Conservation (phyloP, 1,139 yeast genomes). For the Schwanniomyces etchellsii region DNA sequence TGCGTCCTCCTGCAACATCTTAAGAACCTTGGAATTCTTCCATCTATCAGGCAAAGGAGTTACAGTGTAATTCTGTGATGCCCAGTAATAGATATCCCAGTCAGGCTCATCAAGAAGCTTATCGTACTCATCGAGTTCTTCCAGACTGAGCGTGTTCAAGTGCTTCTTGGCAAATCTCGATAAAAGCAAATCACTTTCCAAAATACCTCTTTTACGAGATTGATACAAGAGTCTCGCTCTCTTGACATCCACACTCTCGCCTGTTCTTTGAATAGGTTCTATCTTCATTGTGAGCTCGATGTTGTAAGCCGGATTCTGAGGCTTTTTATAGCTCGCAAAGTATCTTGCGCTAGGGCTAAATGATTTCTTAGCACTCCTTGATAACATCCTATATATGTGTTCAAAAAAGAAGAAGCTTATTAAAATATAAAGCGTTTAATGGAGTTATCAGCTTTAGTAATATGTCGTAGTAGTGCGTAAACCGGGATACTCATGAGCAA, state of each 20-base stretch:
- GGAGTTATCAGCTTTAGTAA: too few relatives aligned
- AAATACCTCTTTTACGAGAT: slow-evolving; percentile 90
- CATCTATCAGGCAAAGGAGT: slow-evolving; percentile 86
- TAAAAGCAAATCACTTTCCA: slow-evolving; percentile 84
- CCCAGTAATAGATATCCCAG: slow-evolving; percentile 99
- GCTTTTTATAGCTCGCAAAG: slow-evolving; percentile 35
- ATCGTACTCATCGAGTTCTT: slow-evolving; percentile 82
- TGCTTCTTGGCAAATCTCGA: slow-evolving; percentile 81
- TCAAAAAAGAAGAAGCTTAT: too few relatives aligned
- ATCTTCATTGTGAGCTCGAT: slow-evolving; percentile 48
- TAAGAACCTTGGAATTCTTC: slow-evolving; percentile 63
- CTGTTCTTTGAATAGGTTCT: slow-evolving; percentile 67
- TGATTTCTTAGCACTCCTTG: slow-evolving; percentile 7
- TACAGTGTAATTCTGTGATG: slow-evolving; percentile 71
- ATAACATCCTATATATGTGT: slow-evolving; percentile 2
- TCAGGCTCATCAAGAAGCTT: slow-evolving; percentile 83
- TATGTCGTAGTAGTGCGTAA: too few relatives aligned
- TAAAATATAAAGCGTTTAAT: too few relatives aligned
- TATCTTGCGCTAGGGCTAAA: slow-evolving; percentile 9
- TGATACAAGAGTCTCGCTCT: slow-evolving; percentile 87
- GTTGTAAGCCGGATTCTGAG: slow-evolving; percentile 37
- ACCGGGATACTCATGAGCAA: too few relatives aligned
- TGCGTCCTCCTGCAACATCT: slow-evolving; percentile 65
- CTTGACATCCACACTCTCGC: slow-evolving; percentile 71
- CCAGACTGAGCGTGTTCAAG: slow-evolving; percentile 52